Evolutionary conservation across 805 yeast genomes (phyloP), one percentile per base, ranked within the genome.

Genomic region (Metschnikowia bowlesiae): DNA sequence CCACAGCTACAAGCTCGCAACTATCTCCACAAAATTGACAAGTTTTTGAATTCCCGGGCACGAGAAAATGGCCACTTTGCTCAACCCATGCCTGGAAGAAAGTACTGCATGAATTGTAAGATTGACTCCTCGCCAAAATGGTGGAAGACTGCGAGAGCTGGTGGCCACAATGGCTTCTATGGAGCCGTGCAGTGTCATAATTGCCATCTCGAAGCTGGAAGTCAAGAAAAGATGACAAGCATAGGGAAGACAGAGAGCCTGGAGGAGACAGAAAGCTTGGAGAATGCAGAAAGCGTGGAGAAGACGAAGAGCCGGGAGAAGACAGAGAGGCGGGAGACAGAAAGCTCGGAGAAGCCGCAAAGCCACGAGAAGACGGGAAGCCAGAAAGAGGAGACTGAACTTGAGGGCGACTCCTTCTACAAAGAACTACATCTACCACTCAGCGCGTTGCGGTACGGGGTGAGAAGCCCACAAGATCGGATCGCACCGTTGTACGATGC

Each of bases 51-150:
- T 11, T 44, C 29, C 28, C 28, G 31, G 35, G 31, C 16, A 30
- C 36, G 31, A 36, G 50, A 29, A 13, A 51, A 46, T n/a, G 49
- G 44, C 6, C 13, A 16, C 32, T 22, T 18, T 31, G 39, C 31
- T 38, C 50, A 45, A 7, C 47, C 42, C 9, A 13, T 37, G 9
- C 7, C 13, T 13, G 8, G 22, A 8, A 28, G 40, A 11, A 44
- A 34, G 26, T 35, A 18, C 33, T 70, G 74, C 48, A 35, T 32
- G 2, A 45, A 39, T 11, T 70, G 74, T 53, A 45, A 52, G 2
- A 55, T 69, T 1, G 37, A 45, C 0, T 60, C 63, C 4, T 66
- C 75, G 3, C 76, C 76, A 6, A 64, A 64, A 37, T 71, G 76
- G 76, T 68, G 75, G 74, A 51, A 54, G 18, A 22, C 40, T 3